Percentiles rank a stretch among this genome's conserved stretches.
phyloP scores from a whole-genome alignment of 495 filamentous ascomycete species.

The Talaromyces borbonicus region DNA sequence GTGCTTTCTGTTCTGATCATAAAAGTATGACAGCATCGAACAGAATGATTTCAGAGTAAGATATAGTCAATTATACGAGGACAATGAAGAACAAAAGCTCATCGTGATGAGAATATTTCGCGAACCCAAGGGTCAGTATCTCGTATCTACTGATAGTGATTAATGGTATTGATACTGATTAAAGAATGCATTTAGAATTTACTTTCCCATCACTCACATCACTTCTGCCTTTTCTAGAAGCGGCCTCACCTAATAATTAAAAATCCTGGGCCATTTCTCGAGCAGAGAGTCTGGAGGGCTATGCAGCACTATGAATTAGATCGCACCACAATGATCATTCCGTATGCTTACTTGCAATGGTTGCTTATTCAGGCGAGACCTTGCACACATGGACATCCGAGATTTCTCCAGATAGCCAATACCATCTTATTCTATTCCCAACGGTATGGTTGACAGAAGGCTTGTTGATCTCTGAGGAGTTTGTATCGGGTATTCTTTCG shows the following conservation, averaged over 20 bases:
- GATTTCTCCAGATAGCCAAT: neutral
- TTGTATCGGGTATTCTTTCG: neutral
- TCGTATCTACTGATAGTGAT: neutral
- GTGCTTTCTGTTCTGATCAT: neutral
- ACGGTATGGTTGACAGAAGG: neutral
- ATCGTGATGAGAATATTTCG: constrained; percentile 6
- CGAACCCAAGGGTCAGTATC: constrained; percentile 6
- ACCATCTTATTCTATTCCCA: constrained; percentile 1
- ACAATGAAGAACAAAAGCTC: neutral
- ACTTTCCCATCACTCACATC: constrained; percentile 8
- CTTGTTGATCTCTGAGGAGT: neutral
- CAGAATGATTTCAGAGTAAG: constrained; percentile 1
- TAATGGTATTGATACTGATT: too few species aligned
- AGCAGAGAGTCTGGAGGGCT: neutral
- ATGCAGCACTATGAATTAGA: neutral
- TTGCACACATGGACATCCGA: too few species aligned
- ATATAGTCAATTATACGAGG: neutral
- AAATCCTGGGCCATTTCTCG: neutral
- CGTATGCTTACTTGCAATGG: too few species aligned
- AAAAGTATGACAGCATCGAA: neutral
- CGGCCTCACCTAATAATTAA: neutral
- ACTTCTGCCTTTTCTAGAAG: constrained; percentile 11
- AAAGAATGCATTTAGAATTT: constrained; percentile 6
- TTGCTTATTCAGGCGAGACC: too few species aligned
- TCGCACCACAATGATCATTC: neutral